Evolutionary conservation across 805 yeast species (phyloP).

Genomic region (Sugiyamaella mastotermitis): DNA sequence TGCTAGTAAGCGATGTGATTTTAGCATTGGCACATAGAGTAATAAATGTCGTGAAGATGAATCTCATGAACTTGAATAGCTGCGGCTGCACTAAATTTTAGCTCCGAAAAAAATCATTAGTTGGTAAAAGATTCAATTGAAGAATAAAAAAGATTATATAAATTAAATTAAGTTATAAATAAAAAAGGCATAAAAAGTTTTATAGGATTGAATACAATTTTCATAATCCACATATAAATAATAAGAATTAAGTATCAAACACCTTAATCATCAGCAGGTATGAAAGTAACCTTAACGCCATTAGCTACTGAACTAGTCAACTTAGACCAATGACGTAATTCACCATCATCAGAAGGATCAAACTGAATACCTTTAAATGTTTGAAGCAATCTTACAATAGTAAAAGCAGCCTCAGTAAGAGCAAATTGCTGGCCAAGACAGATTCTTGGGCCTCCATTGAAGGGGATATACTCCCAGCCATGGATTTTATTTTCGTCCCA

Average conservation of each 20-base stretch:
- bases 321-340: slow-evolving; percentile 1
- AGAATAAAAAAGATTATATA: no score
- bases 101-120: no score
- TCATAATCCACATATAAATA: slow-evolving; percentile 2
- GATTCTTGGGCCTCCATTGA: slow-evolving; percentile 46
- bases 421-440: slow-evolving; percentile 49
- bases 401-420: slow-evolving; percentile 40
- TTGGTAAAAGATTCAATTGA: no score
- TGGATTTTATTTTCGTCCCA: slow-evolving; percentile 33
- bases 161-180: no score
- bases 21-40: no score
- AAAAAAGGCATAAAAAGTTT: background rate
- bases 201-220: background rate
- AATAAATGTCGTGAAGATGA: no score
- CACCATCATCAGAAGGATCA: background rate
- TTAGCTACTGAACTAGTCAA: slow-evolving; percentile 7
- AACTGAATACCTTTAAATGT: slow-evolving; percentile 23
- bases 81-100: no score
- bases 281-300: slow-evolving; percentile 9
- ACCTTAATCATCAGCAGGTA: slow-evolving; percentile 2
- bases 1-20: no score
- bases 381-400: slow-evolving; percentile 35
- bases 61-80: no score
- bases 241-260: background rate
- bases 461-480: slow-evolving; percentile 42